phyloP scores from a whole-genome alignment of 306 rosid species.

The Vigna radiata region DNA sequence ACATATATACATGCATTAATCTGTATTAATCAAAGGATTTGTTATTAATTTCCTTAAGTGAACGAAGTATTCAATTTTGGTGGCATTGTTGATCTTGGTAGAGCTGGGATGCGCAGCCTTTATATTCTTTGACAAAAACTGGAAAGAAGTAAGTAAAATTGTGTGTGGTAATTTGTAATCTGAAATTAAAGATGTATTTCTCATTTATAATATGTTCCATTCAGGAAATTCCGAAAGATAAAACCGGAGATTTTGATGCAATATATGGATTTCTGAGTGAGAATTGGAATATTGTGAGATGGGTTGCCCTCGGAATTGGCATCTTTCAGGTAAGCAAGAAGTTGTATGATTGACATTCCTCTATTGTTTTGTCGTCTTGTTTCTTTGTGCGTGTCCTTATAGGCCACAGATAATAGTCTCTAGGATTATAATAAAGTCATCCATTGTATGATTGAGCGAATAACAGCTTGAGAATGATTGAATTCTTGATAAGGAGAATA shows the following conservation, averaged over 20 bases:
- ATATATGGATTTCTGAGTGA: slow-evolving; percentile 69
- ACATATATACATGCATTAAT: neutral
- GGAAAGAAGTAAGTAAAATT: slow-evolving; percentile 70
- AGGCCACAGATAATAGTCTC: neutral
- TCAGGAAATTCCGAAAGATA: slow-evolving; percentile 86
- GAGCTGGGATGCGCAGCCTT: slow-evolving; percentile 92
- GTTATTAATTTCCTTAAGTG: slow-evolving; percentile 69
- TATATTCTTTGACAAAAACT: slow-evolving; percentile 87
- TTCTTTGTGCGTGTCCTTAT: neutral
- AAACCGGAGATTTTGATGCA: slow-evolving; percentile 79
- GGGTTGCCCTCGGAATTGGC: slow-evolving; percentile 95
- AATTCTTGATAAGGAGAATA: neutral
- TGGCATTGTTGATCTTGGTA: slow-evolving; percentile 73
- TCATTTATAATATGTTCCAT: slow-evolving; percentile 44
- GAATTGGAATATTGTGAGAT: slow-evolving; percentile 79
- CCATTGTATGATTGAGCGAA: neutral
- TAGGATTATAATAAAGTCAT: neutral
- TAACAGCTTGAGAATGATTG: neutral
- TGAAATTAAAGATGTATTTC: slow-evolving; percentile 38
- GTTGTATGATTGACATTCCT: slow-evolving; percentile 19
- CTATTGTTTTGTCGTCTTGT: neutral
- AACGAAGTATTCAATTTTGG: slow-evolving; percentile 73
- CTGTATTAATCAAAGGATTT: slow-evolving; percentile 1
- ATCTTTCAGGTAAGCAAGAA: slow-evolving; percentile 75
- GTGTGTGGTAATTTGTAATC: slow-evolving; percentile 6